Conservation (phyloP, 352 stramenopile species). For the Phytophthora fragariaefolia region DNA sequence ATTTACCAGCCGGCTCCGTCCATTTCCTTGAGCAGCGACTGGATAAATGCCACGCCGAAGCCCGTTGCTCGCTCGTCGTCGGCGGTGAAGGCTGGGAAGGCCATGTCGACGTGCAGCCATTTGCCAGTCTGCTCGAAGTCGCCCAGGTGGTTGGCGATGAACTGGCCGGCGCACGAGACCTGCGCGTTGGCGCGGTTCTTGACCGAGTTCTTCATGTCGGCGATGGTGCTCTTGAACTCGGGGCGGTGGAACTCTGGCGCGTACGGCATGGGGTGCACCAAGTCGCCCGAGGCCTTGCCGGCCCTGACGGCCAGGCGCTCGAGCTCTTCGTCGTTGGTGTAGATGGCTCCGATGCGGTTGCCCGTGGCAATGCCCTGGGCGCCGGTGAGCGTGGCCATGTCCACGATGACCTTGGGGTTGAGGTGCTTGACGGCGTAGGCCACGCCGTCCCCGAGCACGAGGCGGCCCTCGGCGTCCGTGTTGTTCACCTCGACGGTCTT, state of each 20-base stretch:
- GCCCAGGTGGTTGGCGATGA: constrained; percentile 95
- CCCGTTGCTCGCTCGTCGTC: constrained; percentile 90
- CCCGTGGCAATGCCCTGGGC: constrained; percentile 94
- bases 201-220: constrained; percentile 98
- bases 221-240: constrained; percentile 93
- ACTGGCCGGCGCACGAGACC: constrained; percentile 94
- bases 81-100: constrained; percentile 79
- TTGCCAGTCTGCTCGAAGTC: constrained; percentile 78
- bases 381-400: constrained; percentile 97
- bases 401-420: constrained; percentile 90
- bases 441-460: constrained; percentile 95
- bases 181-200: constrained; percentile 94
- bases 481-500: constrained; percentile 99
- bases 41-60: constrained; percentile 93
- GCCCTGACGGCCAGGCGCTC: constrained; percentile 82
- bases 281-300: constrained; percentile 91
- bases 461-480: constrained; percentile 94
- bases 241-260: constrained; percentile 92
- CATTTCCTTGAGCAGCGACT: constrained; percentile 71
- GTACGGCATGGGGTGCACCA: constrained; percentile 94
- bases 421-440: constrained; percentile 94
- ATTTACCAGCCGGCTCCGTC: constrained; percentile 56
- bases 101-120: constrained; percentile 98
- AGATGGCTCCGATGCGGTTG: constrained; percentile 92
- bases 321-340: constrained; percentile 91